phyloP scores from a whole-genome alignment of 495 filamentous ascomycete species.

The Hypomontagnella monticulosa region DNA sequence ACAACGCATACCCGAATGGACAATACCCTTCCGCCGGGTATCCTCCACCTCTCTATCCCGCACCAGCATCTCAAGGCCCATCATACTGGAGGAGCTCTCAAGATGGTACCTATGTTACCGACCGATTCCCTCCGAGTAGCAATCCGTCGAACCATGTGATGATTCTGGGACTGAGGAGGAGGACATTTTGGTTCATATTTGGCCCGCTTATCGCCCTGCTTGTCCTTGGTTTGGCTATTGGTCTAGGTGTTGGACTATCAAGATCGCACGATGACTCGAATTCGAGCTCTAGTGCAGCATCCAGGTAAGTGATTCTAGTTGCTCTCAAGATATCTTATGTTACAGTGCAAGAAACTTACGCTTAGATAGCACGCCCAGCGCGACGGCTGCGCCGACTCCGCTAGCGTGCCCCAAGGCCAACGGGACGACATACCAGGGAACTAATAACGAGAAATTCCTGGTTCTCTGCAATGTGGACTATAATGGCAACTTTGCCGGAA shows the following conservation, averaged over 20 bases:
- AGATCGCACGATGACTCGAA: conserved; percentile 6
- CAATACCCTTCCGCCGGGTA: conserved; percentile 21
- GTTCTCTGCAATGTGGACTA: conserved; percentile 52
- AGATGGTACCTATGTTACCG: conserved; percentile 18
- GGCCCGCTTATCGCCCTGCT: conserved; percentile 38
- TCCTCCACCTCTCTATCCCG: conserved; percentile 1
- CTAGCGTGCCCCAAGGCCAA: conserved; percentile 47
- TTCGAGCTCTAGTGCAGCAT: not conserved
- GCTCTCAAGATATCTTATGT: not conserved
- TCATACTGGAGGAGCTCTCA: conserved; percentile 25
- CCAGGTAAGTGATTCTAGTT: conserved; percentile 9
- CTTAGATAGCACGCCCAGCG: not conserved
- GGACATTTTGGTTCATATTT: conserved; percentile 41
- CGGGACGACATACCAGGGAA: conserved; percentile 44
- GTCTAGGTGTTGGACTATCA: conserved; percentile 41
- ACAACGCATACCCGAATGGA: conserved; percentile 18
- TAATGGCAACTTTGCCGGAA: conserved; percentile 24
- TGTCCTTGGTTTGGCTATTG: conserved; percentile 44
- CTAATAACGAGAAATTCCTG: conserved; percentile 27
- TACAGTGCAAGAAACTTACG: not conserved
- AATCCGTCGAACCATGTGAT: conserved; percentile 2
- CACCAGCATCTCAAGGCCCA: not conserved
- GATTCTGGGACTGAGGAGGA: conserved; percentile 32
- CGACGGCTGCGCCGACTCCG: conserved; percentile 10
- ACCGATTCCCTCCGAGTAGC: conserved; percentile 1